A percentile compares a stretch with the other conserved stretches of the same genome.
Conservation (phyloP, 2,329 filamentous ascomycete genomes). For the Aureobasidium uvarum region DNA sequence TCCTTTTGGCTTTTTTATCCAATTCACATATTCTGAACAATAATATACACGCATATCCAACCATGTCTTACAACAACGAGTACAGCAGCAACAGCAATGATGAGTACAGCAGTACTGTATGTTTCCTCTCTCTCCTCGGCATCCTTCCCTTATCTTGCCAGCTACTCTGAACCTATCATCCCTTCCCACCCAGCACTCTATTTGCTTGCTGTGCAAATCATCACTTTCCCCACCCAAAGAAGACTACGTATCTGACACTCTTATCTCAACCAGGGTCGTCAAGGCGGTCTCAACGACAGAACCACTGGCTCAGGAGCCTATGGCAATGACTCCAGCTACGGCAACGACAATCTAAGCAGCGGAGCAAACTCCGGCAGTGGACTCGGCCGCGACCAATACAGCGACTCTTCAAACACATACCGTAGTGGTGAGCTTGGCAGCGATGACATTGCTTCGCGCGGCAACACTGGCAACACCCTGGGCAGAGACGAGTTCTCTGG, state of each 20-base stretch:
- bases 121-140: background rate
- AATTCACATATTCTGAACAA: background rate
- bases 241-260: background rate
- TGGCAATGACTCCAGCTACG: constrained; percentile 14
- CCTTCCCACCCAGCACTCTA: background rate
- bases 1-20: background rate
- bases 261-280: constrained; percentile 1
- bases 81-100: constrained; percentile 15
- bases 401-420: background rate
- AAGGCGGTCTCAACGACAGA: constrained; percentile 8
- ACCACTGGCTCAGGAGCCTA: constrained; percentile 5
- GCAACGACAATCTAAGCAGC: constrained; percentile 4
- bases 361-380: constrained; percentile 9
- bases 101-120: constrained; percentile 24
- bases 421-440: background rate
- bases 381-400: constrained; percentile 3
- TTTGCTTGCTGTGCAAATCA: background rate
- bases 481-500: constrained; percentile 11
- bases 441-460: background rate
- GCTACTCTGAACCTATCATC: background rate
- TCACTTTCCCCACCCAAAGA: background rate
- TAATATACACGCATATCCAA: background rate
- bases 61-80: constrained; percentile 24
- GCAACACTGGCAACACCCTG: background rate
- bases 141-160: background rate